Percentiles rank a stretch among this genome's conserved stretches.
phyloP scores from a whole-genome alignment of 2,329 filamentous ascomycete species.

The Nothophaeocryptopus gaeumannii region DNA sequence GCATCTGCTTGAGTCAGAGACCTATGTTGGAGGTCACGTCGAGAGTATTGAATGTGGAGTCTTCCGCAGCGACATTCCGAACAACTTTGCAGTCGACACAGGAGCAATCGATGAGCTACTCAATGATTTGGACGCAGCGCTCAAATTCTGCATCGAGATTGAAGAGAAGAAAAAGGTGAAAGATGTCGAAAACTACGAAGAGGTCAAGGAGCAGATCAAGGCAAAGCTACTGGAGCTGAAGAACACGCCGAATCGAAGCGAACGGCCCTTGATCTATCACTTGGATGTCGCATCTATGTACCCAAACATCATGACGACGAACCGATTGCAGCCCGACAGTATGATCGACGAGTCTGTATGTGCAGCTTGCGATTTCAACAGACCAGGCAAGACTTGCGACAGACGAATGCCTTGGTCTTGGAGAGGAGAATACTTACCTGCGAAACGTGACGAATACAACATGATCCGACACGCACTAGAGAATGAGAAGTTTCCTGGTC shows the following conservation, averaged over 20 bases:
- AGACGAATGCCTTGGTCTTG: conserved; percentile 93
- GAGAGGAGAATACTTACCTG: conserved; percentile 94
- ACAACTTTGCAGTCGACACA: conserved; percentile 88
- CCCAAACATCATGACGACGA: conserved; percentile 99
- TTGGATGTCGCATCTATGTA: conserved; percentile 99
- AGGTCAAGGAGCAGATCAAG: conserved; percentile 76
- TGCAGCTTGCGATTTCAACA: conserved; percentile 96
- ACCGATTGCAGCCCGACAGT: conserved; percentile 95
- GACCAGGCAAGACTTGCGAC: conserved; percentile 95
- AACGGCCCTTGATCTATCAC: conserved; percentile 92
- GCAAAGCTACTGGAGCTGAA: conserved; percentile 70
- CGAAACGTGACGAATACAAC: conserved; percentile 97
- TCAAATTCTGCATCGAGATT: conserved; percentile 70
- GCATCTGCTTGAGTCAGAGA: conserved; percentile 92
- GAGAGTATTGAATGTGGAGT: conserved; percentile 99
- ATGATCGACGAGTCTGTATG: conserved; percentile 97
- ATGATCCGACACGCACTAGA: conserved; percentile 93
- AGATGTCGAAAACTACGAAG: conserved; percentile 51
- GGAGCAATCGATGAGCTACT: conserved; percentile 86
- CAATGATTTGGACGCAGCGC: conserved; percentile 77
- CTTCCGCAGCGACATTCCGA: conserved; percentile 91
- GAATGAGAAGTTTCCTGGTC: conserved; percentile 88
- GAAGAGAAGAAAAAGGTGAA: conserved; percentile 54
- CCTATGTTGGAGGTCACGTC: conserved; percentile 96
- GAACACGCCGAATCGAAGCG: conserved; percentile 76